phyloP scores from a whole-genome alignment of 1,284 basidiomycete species.

The Blastosporella zonata region DNA sequence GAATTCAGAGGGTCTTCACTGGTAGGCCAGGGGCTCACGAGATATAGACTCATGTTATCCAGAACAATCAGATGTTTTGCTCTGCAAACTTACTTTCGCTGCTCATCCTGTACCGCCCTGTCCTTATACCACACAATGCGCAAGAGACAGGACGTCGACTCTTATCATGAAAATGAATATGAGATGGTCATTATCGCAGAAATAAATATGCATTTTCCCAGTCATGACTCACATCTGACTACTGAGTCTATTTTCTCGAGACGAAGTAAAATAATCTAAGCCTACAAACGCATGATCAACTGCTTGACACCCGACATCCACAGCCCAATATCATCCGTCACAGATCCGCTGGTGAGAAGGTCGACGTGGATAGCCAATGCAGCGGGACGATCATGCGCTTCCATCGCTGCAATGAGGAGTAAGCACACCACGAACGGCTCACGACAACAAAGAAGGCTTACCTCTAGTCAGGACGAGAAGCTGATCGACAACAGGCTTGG shows the following conservation, averaged over 20 bases:
- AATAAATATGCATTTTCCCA: slow-evolving; percentile 24
- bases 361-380: slow-evolving; percentile 80
- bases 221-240: slow-evolving; percentile 22
- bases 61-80: no score
- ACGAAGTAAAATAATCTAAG: background rate
- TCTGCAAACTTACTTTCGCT: no score
- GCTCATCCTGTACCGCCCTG: no score
- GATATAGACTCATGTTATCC: no score
- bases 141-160: no score
- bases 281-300: slow-evolving; percentile 62
- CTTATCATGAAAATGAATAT: no score
- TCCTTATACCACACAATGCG: no score
- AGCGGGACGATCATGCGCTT: slow-evolving; percentile 63
- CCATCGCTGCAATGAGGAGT: slow-evolving; percentile 58
- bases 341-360: slow-evolving; percentile 69
- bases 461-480: slow-evolving; percentile 67
- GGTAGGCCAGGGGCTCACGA: no score
- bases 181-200: no score
- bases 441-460: slow-evolving; percentile 28
- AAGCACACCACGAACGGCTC: slow-evolving; percentile 5
- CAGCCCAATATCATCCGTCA: slow-evolving; percentile 78
- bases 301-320: slow-evolving; percentile 91
- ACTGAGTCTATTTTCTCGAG: slow-evolving; percentile 5
- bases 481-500: slow-evolving; percentile 68
- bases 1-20: no score